Conservation (phyloP, 2,329 filamentous ascomycete genomes). For the Lachnellula subtilissima region DNA sequence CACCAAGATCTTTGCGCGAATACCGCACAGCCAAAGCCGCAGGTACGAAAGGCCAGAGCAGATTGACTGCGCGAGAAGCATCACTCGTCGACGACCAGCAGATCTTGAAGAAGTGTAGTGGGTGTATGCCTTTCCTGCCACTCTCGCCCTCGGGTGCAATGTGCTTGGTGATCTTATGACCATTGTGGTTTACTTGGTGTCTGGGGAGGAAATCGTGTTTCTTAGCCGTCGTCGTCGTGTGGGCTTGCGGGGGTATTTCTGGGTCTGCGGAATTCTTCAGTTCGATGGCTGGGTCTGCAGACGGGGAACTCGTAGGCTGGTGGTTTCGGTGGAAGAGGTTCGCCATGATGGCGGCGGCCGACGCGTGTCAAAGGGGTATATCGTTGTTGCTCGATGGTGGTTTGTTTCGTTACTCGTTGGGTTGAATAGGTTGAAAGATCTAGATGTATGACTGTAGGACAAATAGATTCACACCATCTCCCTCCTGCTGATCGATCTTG, state of each 20-base stretch:
- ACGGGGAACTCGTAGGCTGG: neutral
- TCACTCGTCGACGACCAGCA: conserved; percentile 56
- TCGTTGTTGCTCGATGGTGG: no score
- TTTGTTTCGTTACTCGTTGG: no score
- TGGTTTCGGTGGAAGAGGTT: neutral
- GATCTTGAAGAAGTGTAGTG: conserved; percentile 58
- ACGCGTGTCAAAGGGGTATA: no score
- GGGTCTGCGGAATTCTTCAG: neutral
- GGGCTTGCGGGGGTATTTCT: neutral
- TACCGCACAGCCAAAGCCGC: conserved; percentile 63
- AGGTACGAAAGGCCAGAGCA: conserved; percentile 72
- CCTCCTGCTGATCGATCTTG: no score
- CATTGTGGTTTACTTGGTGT: conserved; percentile 15
- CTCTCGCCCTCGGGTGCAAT: conserved; percentile 58
- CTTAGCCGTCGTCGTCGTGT: neutral
- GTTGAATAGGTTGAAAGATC: no score
- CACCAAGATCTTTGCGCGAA: conserved; percentile 48
- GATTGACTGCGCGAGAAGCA: conserved; percentile 60
- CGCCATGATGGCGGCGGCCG: neutral
- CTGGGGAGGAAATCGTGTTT: neutral
- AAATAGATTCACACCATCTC: no score
- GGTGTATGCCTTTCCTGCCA: conserved; percentile 62
- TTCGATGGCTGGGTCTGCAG: neutral
- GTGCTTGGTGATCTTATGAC: conserved; percentile 31
- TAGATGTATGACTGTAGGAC: no score